These are phyloP conservation scores for Chaetoceros tenuissimus DNA, from an alignment of 108 stramenopile species.

Conservation along the genomic window DNA sequence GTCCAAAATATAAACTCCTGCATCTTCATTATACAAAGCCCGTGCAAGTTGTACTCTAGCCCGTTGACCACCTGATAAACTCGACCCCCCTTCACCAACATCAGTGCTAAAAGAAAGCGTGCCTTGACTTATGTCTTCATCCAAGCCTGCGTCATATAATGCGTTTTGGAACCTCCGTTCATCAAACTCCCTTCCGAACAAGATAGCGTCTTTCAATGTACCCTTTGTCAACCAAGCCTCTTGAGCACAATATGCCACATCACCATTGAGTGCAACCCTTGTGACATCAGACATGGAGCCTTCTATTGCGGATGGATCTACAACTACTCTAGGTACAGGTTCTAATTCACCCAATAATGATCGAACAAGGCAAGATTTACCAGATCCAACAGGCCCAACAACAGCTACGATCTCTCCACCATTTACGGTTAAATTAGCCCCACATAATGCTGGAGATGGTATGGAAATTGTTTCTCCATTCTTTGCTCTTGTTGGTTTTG, in stretches of 20 bases:
- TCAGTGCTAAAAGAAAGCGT: constrained; percentile 53
- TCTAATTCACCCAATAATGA: constrained; percentile 79
- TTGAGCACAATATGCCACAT: constrained; percentile 68
- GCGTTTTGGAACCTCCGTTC: constrained; percentile 52
- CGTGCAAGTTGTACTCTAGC: constrained; percentile 87
- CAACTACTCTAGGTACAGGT: constrained; percentile 46
- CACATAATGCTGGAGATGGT: constrained; percentile 39
- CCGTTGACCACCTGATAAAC: constrained; percentile 85
- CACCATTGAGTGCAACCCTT: constrained; percentile 34
- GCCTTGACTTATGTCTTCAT: constrained; percentile 47
- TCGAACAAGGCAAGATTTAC: constrained; percentile 79
- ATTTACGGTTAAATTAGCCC: constrained; percentile 43
- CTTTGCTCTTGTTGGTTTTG: constrained; percentile 12
- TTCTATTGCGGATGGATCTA: constrained; percentile 7
- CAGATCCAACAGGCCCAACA: constrained; percentile 80
- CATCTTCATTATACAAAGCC: constrained; percentile 47
- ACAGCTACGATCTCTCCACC: constrained; percentile 79
- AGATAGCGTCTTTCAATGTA: constrained; percentile 66
- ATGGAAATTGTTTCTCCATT: constrained; percentile 19
- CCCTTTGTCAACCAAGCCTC: constrained; percentile 82
- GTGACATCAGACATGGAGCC: constrained; percentile 25
- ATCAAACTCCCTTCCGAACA: constrained; percentile 74
- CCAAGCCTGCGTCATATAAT: constrained; percentile 59
- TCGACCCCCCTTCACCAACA: constrained; percentile 71
- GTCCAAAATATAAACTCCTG: constrained; percentile 46